Percentiles rank a stretch among this genome's conserved stretches.
Conservation (phyloP, 495 filamentous ascomycete species). For the Echria macrotheca region DNA sequence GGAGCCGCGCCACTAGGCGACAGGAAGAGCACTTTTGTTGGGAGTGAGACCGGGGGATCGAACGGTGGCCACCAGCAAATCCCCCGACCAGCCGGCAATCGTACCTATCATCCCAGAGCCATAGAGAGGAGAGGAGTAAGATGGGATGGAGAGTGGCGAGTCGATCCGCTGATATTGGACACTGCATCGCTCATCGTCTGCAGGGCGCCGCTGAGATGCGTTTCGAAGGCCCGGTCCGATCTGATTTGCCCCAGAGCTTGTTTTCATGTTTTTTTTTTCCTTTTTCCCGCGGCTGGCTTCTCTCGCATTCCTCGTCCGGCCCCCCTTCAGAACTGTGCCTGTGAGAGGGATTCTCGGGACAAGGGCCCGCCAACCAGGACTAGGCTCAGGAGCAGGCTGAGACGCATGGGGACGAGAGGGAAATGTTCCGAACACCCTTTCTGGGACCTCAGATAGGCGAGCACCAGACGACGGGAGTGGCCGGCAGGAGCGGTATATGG, state of each 20-base stretch:
- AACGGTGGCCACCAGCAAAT: background rate
- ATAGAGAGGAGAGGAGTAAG: background rate
- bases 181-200: conserved; percentile 8
- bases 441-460: background rate
- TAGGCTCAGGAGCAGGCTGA: background rate
- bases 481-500: conserved; percentile 4
- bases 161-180: background rate
- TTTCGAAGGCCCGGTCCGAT: conserved; percentile 11
- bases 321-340: background rate
- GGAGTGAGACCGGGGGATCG: background rate
- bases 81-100: too few species aligned
- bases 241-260: background rate
- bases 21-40: background rate
- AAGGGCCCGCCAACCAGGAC: conserved; percentile 7
- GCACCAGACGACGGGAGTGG: background rate
- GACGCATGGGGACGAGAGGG: background rate
- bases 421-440: conserved; percentile 2
- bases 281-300: background rate
- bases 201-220: conserved; percentile 7
- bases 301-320: background rate
- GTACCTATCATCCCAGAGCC: background rate
- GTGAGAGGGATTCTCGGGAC: background rate
- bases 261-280: background rate
- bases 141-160: conserved; percentile 4
- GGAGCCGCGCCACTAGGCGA: background rate